Percentiles rank a stretch among this genome's conserved stretches.
These are phyloP conservation scores for Paraglomus brasilianum DNA, from an alignment of 192 early-diverging fungal genomes.

Conservation along the genomic window DNA sequence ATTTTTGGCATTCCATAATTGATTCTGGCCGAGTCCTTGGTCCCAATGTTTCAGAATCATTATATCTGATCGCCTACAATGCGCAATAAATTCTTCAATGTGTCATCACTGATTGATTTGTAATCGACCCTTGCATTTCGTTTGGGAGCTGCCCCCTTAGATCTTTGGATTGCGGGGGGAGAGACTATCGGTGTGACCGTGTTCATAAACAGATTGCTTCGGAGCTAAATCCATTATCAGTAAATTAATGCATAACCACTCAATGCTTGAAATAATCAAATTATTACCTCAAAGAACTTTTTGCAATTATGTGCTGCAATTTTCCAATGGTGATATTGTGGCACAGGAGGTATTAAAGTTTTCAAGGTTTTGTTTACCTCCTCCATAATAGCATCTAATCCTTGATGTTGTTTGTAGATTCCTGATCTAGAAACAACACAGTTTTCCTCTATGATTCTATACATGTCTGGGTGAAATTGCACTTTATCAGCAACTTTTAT, in stretches of 20 bases:
- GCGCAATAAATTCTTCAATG: too few relatives aligned
- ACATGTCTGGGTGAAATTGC: not conserved
- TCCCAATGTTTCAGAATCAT: conserved; percentile 2
- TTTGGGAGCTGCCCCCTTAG: too few relatives aligned
- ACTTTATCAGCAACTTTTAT: not conserved
- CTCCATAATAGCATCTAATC: not conserved
- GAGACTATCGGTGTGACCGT: too few relatives aligned
- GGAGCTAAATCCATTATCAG: conserved; percentile 12
- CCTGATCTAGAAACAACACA: conserved; percentile 7
- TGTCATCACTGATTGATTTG: too few relatives aligned
- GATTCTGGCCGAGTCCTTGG: conserved; percentile 13
- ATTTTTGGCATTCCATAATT: conserved; percentile 17
- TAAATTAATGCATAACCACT: not conserved
- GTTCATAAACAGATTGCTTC: conserved; percentile 16
- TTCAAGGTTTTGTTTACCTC: conserved; percentile 19
- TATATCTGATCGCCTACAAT: conserved; percentile 15
- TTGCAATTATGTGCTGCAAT: conserved; percentile 13
- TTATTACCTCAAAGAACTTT: conserved; percentile 1
- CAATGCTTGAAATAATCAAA: not conserved
- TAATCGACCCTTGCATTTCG: too few relatives aligned
- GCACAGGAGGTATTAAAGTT: conserved; percentile 22
- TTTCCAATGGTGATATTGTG: conserved; percentile 10
- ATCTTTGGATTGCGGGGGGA: too few relatives aligned
- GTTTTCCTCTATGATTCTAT: not conserved
- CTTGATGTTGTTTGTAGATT: conserved; percentile 3